phyloP scores from a whole-genome alignment of 2,329 filamentous ascomycete genomes.

The Aschersonia sp. region DNA sequence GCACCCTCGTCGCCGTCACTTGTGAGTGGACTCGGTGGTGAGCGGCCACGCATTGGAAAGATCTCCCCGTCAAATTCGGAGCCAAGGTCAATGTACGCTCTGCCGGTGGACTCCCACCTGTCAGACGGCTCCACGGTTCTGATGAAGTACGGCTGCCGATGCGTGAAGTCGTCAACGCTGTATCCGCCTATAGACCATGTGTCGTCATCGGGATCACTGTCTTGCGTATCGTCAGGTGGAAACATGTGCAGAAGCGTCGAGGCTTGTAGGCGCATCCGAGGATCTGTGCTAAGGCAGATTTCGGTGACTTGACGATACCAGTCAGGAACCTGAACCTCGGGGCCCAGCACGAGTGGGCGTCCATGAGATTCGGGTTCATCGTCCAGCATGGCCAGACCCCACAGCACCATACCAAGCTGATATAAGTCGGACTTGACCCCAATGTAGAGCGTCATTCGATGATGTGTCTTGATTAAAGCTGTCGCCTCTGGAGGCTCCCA shows the following conservation, averaged over 20 bases:
- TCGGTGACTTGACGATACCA: conserved; percentile 69
- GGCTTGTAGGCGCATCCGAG: conserved; percentile 59
- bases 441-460: conserved; percentile 92
- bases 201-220: conserved; percentile 24
- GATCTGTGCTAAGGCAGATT: conserved; percentile 61
- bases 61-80: conserved; percentile 24
- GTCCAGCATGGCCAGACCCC: conserved; percentile 74
- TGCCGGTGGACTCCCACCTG: conserved; percentile 28
- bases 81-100: conserved; percentile 20
- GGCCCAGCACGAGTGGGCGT: conserved; percentile 49
- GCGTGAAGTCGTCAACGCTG: conserved; percentile 18
- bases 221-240: conserved; percentile 25
- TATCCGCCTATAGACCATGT: conserved; percentile 24
- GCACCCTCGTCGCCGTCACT: conserved; percentile 25
- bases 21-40: conserved; percentile 35
- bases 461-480: conserved; percentile 70
- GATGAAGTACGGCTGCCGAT: conserved; percentile 18
- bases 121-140: conserved; percentile 25
- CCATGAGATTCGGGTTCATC: conserved; percentile 77
- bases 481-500: conserved; percentile 95
- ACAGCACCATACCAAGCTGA: conserved; percentile 93
- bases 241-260: conserved; percentile 57
- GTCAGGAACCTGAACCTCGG: conserved; percentile 51
- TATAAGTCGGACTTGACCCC: conserved; percentile 95
- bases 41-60: conserved; percentile 35